These are phyloP conservation scores for Leptomonas pyrrhocoris DNA, from an alignment of 208 protist species.

Conservation along the genomic window DNA sequence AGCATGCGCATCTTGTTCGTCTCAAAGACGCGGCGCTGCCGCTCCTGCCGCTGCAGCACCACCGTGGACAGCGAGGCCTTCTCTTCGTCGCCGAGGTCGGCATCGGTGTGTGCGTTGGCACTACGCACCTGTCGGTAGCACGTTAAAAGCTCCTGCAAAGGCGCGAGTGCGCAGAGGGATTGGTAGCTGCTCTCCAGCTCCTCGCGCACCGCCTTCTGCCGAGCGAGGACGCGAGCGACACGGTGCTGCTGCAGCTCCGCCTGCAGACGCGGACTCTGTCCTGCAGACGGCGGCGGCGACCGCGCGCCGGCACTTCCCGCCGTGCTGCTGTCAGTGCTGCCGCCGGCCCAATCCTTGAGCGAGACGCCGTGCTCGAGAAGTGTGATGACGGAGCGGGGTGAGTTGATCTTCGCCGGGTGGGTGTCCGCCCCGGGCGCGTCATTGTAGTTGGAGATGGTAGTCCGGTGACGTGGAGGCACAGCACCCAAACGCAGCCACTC, in stretches of 20 bases:
- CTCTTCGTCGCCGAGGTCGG: constrained; percentile 4
- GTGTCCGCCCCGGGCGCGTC: not conserved
- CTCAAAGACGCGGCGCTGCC: constrained; percentile 58
- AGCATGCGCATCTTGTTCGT: constrained; percentile 56
- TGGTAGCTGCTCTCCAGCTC: constrained; percentile 58
- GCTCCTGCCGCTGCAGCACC: constrained; percentile 55
- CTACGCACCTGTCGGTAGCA: constrained; percentile 26
- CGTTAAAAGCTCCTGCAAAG: constrained; percentile 51
- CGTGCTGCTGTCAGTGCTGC: not conserved
- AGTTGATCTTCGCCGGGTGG: constrained; percentile 51
- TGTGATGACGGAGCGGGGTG: constrained; percentile 80
- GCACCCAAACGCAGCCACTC: constrained; percentile 63
- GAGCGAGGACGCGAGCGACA: constrained; percentile 27
- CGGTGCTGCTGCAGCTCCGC: constrained; percentile 51
- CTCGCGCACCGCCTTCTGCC: constrained; percentile 33
- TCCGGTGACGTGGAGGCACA: constrained; percentile 35
- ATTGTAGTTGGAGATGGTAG: constrained; percentile 16
- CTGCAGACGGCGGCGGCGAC: too few species aligned
- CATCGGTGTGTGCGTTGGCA: constrained; percentile 11
- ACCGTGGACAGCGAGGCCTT: constrained; percentile 39
- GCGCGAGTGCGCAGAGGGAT: constrained; percentile 45
- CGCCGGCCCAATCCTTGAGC: constrained; percentile 42
- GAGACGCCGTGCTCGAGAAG: constrained; percentile 73
- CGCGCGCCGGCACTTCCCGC: too few species aligned
- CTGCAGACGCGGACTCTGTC: constrained; percentile 13